Conservation (phyloP, 495 filamentous ascomycete species). For the Neurospora sp. region DNA sequence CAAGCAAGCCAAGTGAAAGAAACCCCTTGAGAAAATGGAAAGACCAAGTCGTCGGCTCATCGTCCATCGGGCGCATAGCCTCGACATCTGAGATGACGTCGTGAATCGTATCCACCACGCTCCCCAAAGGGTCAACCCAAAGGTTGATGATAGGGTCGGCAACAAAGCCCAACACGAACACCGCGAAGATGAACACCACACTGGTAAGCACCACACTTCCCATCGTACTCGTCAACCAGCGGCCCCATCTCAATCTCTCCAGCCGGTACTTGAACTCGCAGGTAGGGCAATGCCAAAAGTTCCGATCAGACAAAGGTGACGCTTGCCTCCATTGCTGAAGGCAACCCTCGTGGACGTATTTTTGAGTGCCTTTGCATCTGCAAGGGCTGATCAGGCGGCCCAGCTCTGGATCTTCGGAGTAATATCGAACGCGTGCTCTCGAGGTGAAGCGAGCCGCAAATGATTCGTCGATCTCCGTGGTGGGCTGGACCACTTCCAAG, state of each 20-base stretch:
- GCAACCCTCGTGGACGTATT: conserved; percentile 94
- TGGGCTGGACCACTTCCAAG: conserved; percentile 72
- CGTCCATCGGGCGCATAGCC: conserved; percentile 23
- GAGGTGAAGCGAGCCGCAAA: conserved; percentile 51
- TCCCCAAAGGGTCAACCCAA: conserved; percentile 63
- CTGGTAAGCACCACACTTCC: conserved; percentile 58
- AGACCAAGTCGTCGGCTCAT: conserved; percentile 49
- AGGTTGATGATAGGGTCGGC: conserved; percentile 88
- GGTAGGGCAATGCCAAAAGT: conserved; percentile 83
- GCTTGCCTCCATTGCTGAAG: conserved; percentile 75
- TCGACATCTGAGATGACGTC: conserved; percentile 29
- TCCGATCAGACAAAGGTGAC: conserved; percentile 55
- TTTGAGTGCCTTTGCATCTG: conserved; percentile 82
- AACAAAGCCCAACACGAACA: conserved; percentile 80
- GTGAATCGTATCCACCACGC: conserved; percentile 28
- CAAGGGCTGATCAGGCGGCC: conserved; percentile 87
- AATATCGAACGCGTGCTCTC: conserved; percentile 57
- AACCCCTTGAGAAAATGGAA: conserved; percentile 85
- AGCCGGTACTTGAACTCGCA: conserved; percentile 80
- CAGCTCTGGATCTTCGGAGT: conserved; percentile 61
- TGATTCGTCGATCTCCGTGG: conserved; percentile 54
- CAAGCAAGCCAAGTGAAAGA: conserved; percentile 71
- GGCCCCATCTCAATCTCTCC: conserved; percentile 64
- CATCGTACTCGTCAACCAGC: conserved; percentile 58
- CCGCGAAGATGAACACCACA: conserved; percentile 52